These are phyloP conservation scores for Candida peoriensis DNA, from an alignment of 805 yeast genomes.

Conservation along the genomic window DNA sequence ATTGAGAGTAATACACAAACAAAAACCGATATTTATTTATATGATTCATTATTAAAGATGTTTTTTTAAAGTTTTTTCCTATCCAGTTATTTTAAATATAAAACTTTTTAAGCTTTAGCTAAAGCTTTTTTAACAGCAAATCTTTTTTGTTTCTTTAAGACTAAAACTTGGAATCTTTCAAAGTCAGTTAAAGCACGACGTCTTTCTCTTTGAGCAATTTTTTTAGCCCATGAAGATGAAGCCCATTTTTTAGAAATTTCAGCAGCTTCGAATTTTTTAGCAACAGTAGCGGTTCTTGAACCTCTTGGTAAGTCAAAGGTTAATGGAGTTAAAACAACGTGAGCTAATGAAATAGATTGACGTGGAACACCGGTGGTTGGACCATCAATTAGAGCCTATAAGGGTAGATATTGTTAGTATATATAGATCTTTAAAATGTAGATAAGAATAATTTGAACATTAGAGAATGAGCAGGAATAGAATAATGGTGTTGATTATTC, in stretches of 20 bases:
- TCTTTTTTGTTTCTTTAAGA: constrained; percentile 96
- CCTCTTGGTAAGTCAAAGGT: constrained; percentile 93
- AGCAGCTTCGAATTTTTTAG: constrained; percentile 92
- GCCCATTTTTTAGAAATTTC: constrained; percentile 89
- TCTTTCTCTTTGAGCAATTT: constrained; percentile 91
- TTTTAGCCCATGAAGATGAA: constrained; percentile 94
- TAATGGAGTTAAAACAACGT: constrained; percentile 89
- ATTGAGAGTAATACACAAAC: constrained; percentile 11
- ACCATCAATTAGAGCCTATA: constrained; percentile 89
- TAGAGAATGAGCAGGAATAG: too few relatives aligned
- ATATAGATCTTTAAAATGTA: too few relatives aligned
- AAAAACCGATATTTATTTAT: constrained; percentile 18
- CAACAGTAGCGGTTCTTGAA: constrained; percentile 77
- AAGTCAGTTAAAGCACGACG: constrained; percentile 93
- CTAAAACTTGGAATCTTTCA: constrained; percentile 99
- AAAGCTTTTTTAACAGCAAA: constrained; percentile 92
- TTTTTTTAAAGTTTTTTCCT: constrained; percentile 3
- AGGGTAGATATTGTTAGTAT: constrained; percentile 28
- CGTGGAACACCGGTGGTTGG: constrained; percentile 85
- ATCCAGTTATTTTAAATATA: constrained; percentile 9
- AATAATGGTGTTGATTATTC: too few relatives aligned
- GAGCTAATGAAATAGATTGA: constrained; percentile 84
- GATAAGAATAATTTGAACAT: too few relatives aligned
- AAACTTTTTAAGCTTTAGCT: constrained; percentile 74
- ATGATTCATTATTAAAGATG: constrained; percentile 23